Evolutionary conservation across 2,329 filamentous ascomycete genomes (phyloP).

Genomic region (Penicillium sp.): DNA sequence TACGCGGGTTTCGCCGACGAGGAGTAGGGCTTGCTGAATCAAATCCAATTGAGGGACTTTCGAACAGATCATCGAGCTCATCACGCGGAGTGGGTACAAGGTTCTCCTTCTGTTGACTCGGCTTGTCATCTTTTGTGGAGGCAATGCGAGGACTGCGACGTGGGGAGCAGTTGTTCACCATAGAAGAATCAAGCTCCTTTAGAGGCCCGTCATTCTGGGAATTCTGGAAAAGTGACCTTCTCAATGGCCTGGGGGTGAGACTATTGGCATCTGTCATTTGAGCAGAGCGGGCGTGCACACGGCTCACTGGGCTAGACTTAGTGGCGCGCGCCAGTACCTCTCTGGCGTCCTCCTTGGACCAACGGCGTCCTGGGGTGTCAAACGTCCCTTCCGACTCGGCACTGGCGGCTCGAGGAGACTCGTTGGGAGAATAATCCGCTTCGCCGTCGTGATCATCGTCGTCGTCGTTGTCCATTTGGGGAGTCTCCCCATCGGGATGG

Average conservation of each 20-base stretch:
- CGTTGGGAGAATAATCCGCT: constrained; percentile 33
- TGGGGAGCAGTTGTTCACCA: constrained; percentile 47
- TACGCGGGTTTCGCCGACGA: constrained; percentile 54
- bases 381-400: constrained; percentile 46
- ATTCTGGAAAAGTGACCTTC: constrained; percentile 45
- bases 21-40: constrained; percentile 54
- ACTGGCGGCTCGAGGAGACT: constrained; percentile 48
- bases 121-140: constrained; percentile 38
- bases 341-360: constrained; percentile 40
- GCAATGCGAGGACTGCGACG: constrained; percentile 43
- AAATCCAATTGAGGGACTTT: constrained; percentile 53
- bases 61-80: constrained; percentile 65
- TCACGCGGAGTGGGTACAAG: constrained; percentile 48
- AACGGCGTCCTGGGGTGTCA: constrained; percentile 33
- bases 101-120: constrained; percentile 56
- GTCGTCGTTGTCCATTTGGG: constrained; percentile 35
- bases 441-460: constrained; percentile 36
- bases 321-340: constrained; percentile 55
- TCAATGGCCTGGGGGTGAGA: constrained; percentile 55
- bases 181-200: constrained; percentile 37
- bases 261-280: constrained; percentile 47
- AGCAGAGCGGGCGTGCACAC: constrained; percentile 45
- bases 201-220: constrained; percentile 37
- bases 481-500: constrained; percentile 35
- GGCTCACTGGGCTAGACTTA: constrained; percentile 60